Evolutionary conservation across 2,329 filamentous ascomycete genomes (phyloP), one percentile per base, ranked within the genome.

Genomic region (Botrytis tulipae): DNA sequence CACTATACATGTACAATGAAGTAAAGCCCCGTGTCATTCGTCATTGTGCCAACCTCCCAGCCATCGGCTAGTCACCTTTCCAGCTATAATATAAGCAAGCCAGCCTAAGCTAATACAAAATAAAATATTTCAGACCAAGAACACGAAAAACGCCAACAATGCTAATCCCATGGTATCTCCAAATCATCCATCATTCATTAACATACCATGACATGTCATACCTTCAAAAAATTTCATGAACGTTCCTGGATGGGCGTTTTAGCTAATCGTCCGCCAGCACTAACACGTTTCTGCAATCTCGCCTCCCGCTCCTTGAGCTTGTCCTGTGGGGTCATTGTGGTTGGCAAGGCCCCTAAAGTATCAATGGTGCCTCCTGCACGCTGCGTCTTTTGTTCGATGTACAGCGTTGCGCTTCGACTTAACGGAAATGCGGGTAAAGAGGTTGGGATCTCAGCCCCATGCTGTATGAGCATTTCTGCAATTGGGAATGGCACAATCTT

Each of bases 401-500:
- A 99, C 48, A 92, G 83, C 79, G 93, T 91, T 3, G 96, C 95
- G 65, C 91, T 91, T 16, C 89, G 86, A 74, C 93, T 94, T 18
- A 99, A 87, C 1, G 94, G 94, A 77, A 98, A 95, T 0, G 93
- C 92, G 0, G 95, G 93, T 74, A 92, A 86, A 3, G 89, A 85
- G 1, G 85, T 81, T 0, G 96, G 95, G 48, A 98, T 92, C 75
- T 97, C 92, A 5, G 95, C 95, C 25, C 96, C 96, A 80, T 99
- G 98, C 79, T 98, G 97, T 22, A 97, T 86, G 22, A 99, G 87
- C 74, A 99, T 84, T 82, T 99, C 96, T 22, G 96, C 96, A 60
- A 98, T 87, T 0, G 96, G 91, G 81, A 99, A 99, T 0, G 95
- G 88, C 14, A 90, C 86, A 4, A 85, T 81, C 77, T 89, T 90